Conservation (phyloP, 179 eudicot genomes). For the Carnegiea gigantea region DNA sequence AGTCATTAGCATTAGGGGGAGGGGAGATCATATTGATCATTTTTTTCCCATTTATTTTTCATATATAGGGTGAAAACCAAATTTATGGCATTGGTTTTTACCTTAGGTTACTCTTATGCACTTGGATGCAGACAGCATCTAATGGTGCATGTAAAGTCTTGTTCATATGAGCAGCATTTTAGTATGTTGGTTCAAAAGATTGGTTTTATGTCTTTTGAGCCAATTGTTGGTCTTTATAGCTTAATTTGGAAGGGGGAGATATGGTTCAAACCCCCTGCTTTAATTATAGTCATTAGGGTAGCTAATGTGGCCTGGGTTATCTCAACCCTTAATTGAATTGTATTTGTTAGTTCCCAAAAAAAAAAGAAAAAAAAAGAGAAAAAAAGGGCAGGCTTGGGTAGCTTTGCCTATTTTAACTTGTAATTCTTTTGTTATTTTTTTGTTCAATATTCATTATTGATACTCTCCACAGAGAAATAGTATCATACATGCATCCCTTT, state of each 20-base stretch:
- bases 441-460: constrained; percentile 13
- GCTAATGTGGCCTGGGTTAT: constrained; percentile 30
- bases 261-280: constrained; percentile 28
- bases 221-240: constrained; percentile 23
- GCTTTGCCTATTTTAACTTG: constrained; percentile 35
- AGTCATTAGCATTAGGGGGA: constrained; percentile 34
- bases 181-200: constrained; percentile 44
- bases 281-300: constrained; percentile 27
- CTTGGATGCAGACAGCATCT: constrained; percentile 46
- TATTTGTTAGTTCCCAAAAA: constrained; percentile 25
- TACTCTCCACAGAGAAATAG: not conserved
- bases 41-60: constrained; percentile 29
- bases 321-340: constrained; percentile 21
- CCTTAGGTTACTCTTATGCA: constrained; percentile 35
- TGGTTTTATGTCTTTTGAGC: constrained; percentile 54
- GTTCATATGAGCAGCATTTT: constrained; percentile 40
- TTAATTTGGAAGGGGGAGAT: constrained; percentile 30
- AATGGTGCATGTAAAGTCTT: constrained; percentile 31
- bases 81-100: constrained; percentile 36
- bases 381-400: constrained; percentile 37
- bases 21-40: constrained; percentile 26
- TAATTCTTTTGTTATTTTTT: constrained; percentile 24
- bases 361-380: constrained; percentile 9
- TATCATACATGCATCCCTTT: not conserved
- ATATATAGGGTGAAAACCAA: constrained; percentile 33